Base-by-base conservation (phyloP, 345 rosid genomes). In the Odontarrhena argentea region DNA sequence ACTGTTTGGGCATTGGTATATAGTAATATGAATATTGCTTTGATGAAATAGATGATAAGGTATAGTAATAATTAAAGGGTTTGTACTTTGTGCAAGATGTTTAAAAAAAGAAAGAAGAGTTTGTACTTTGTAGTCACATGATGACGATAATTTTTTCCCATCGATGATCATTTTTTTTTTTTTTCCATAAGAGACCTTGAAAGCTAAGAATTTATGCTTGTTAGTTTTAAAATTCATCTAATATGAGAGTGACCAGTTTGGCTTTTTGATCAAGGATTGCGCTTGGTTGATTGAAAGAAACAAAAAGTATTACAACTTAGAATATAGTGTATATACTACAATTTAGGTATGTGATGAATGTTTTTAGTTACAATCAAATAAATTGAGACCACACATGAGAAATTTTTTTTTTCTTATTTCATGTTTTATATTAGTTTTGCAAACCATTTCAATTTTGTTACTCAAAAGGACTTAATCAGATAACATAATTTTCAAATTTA, bases 51-150 rank as follows among this genome's bases (percentile, higher is more conserved):
- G 13, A 24, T 22, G 37, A 55, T 66, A 25, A 47, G 6, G 7
- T n/a, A 15, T 45, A 10, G 10, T 15, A 22, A 22, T 9, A 34
- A 49, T 62, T 24, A 62, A 62, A 60, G 43, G 25, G 8, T 35
- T 63, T 63, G 64, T 71, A 63, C 69, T 63, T 71, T 38, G 25
- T 46, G 36, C 7, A 32, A 32, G 36, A 32, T 32, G 7, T 32
- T 32, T 32, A 1, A 32, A 5, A 32, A 32, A 32, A 32, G 32
- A 28, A 2, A 28, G 32, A 61, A 61, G 36, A 14, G 8, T 35
- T 63, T 63, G 64, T 71, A 63, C 58, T 63, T 71, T 38, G 25
- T 46, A 55, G 64, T 55, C 58, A 71, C 69, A 71, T 63, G 75
- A 46, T 55, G 18, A 55, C 13, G 35, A 55, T 70, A 10, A 9